Evolutionary conservation across 2,329 filamentous ascomycete species (phyloP).

Genomic region (Aureobasidium sp.): DNA sequence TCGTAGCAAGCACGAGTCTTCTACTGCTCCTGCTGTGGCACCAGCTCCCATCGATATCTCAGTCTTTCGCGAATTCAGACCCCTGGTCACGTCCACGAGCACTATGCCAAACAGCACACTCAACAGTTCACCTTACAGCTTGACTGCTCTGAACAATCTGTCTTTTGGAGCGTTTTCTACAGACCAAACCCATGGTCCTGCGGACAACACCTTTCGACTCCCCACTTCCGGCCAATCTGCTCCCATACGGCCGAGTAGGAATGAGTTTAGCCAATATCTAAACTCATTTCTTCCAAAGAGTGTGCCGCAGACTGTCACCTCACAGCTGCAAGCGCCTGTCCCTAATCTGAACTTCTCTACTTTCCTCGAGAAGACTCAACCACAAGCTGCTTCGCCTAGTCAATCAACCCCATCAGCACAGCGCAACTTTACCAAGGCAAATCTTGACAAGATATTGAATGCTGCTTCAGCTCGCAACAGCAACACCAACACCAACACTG

Average conservation of each 20-base stretch:
- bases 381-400: not conserved
- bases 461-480: not conserved
- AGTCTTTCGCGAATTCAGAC: not conserved
- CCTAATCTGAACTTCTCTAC: not conserved
- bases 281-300: not conserved
- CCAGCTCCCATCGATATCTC: not conserved
- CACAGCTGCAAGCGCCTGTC: not conserved
- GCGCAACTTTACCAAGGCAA: conserved; percentile 19
- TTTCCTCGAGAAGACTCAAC: not conserved
- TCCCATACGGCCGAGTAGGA: not conserved
- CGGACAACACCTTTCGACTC: not conserved
- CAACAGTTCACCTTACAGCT: not conserved
- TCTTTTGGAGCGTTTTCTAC: not conserved
- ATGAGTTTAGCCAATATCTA: not conserved
- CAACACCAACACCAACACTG: too few relatives aligned
- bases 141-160: not conserved
- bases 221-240: too few relatives aligned
- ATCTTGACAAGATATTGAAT: conserved; percentile 18
- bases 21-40: not conserved
- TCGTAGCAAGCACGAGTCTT: not conserved
- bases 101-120: not conserved
- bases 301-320: not conserved
- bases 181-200: not conserved
- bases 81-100: not conserved
- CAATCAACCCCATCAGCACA: not conserved